Percentiles rank a stretch among this genome's conserved stretches.
Evolutionary conservation across 23 red algal species (phyloP).

Genomic region (Gracilariopsis chorda): DNA sequence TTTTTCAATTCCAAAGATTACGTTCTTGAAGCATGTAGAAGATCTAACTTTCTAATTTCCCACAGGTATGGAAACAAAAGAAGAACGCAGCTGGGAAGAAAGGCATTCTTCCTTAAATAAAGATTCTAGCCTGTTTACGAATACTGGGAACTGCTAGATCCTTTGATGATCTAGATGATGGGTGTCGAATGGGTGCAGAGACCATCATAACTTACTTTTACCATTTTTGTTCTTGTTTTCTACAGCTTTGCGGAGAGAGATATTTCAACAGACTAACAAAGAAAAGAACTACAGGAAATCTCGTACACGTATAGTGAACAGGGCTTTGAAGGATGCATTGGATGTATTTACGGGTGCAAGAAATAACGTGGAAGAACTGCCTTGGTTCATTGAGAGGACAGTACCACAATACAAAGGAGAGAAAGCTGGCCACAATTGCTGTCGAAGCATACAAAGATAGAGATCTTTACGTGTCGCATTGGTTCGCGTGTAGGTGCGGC

Average conservation of each 20-base stretch:
- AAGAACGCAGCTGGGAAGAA: neutral
- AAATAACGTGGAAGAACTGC: constrained; percentile 50
- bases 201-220: neutral
- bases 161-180: constrained; percentile 21
- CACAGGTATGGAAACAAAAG: neutral
- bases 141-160: constrained; percentile 21
- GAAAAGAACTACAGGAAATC: neutral
- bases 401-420: constrained; percentile 36
- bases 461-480: constrained; percentile 27
- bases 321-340: constrained; percentile 26
- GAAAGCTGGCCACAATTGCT: constrained; percentile 1
- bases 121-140: neutral
- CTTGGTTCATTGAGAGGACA: neutral
- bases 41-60: constrained; percentile 15
- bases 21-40: neutral
- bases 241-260: neutral
- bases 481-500: constrained; percentile 21
- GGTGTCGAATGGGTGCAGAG: constrained; percentile 6
- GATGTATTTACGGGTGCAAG: neutral
- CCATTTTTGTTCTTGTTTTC: neutral
- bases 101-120: neutral
- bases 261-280: constrained; percentile 19
- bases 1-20: constrained; percentile 3
- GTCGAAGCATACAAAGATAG: neutral
- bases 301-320: neutral